Percentiles rank a stretch among this genome's conserved stretches.
Conservation (phyloP, 2,329 filamentous ascomycete genomes). For the Pseudogymnoascus pannorum region DNA sequence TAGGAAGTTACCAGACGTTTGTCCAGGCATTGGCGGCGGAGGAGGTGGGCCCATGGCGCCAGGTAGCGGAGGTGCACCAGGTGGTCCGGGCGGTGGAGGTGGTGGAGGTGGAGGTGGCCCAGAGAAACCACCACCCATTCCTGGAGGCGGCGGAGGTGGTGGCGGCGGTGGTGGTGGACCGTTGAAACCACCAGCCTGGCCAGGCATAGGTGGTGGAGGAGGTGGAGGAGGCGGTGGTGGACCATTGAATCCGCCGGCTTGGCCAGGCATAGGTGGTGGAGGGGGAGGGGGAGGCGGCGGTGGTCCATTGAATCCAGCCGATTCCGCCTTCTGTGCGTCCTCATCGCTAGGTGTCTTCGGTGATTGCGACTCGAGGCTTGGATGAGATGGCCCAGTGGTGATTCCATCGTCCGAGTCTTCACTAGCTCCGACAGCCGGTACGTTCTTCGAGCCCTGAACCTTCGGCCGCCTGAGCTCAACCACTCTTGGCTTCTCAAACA, state of each 20-base stretch:
- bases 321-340: slow-evolving; percentile 16
- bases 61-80: slow-evolving; percentile 37
- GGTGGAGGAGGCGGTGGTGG: slow-evolving; percentile 26
- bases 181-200: no score
- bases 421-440: slow-evolving; percentile 45
- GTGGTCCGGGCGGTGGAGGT: slow-evolving; percentile 33
- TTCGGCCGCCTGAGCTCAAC: slow-evolving; percentile 69
- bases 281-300: slow-evolving; percentile 32
- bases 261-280: slow-evolving; percentile 34
- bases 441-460: slow-evolving; percentile 33
- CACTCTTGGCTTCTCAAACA: slow-evolving; percentile 64
- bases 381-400: slow-evolving; percentile 68
- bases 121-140: slow-evolving; percentile 18
- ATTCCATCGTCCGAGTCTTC: slow-evolving; percentile 48
- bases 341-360: slow-evolving; percentile 45
- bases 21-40: slow-evolving; percentile 57
- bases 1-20: slow-evolving; percentile 70
- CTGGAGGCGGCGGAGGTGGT: slow-evolving; percentile 34
- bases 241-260: slow-evolving; percentile 28
- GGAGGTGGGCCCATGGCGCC: slow-evolving; percentile 37
- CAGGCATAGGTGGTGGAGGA: no score
- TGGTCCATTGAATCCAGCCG: slow-evolving; percentile 20
- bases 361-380: slow-evolving; percentile 61
- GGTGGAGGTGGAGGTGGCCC: slow-evolving; percentile 35
- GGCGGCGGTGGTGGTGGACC: no score